Conservation (phyloP, 768 basidiomycete genomes). For the Phanerochaete carnosa region DNA sequence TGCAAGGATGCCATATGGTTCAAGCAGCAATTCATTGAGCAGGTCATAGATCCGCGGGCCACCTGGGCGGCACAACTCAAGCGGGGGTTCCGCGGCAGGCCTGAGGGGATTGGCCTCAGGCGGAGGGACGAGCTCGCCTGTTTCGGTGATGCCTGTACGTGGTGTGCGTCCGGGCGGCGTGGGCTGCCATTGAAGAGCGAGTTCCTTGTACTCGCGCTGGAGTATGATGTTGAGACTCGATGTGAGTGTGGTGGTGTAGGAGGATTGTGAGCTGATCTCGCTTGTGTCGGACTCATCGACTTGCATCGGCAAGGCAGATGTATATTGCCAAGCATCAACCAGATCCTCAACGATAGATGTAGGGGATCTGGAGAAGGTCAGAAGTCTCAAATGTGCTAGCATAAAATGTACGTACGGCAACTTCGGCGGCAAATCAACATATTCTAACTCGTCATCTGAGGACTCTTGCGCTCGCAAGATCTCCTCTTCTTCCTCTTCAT, state of each 20-base stretch:
- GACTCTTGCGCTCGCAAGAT: background rate
- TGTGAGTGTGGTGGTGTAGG: background rate
- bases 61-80: conserved; percentile 57
- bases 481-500: background rate
- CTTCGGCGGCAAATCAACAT: background rate
- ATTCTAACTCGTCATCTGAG: background rate
- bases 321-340: background rate
- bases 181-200: background rate
- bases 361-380: no score
- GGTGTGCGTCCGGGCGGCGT: background rate
- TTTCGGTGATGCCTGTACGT: conserved; percentile 8
- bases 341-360: no score
- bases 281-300: background rate
- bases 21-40: conserved; percentile 53
- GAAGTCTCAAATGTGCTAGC: background rate
- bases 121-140: conserved; percentile 11
- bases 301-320: background rate
- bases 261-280: background rate
- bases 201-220: conserved; percentile 6
- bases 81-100: conserved; percentile 22
- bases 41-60: conserved; percentile 67
- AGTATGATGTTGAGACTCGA: background rate
- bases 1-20: conserved; percentile 59
- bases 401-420: background rate
- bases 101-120: conserved; percentile 18